Percentiles rank a stretch among this genome's conserved stretches.
These are phyloP conservation scores for Fusarium temperatum DNA, from an alignment of 2,329 filamentous ascomycete genomes.

Conservation along the genomic window DNA sequence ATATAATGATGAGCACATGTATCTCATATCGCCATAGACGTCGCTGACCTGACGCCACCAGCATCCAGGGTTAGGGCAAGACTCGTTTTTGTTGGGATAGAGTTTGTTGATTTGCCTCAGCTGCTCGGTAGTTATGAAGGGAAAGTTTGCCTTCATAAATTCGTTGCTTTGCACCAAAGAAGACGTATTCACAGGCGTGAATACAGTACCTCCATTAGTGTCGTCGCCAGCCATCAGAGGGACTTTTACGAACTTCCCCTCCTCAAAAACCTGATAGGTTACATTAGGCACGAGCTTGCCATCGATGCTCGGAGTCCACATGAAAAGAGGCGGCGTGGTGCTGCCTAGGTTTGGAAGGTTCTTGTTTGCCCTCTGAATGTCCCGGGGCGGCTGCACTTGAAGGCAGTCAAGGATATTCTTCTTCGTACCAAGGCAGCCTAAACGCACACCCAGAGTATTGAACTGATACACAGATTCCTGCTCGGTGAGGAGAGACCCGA, in stretches of 20 bases:
- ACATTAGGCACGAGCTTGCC: slow-evolving; percentile 59
- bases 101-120: slow-evolving; percentile 46
- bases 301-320: slow-evolving; percentile 65
- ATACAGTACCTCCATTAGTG: slow-evolving; percentile 51
- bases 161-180: slow-evolving; percentile 46
- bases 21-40: slow-evolving; percentile 49
- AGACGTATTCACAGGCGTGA: slow-evolving; percentile 44
- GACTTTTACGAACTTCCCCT: slow-evolving; percentile 62
- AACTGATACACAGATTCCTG: slow-evolving; percentile 62
- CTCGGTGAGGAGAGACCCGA: slow-evolving; percentile 57
- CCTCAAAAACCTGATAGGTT: slow-evolving; percentile 58
- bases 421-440: slow-evolving; percentile 50
- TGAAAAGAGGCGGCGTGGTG: slow-evolving; percentile 54
- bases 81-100: slow-evolving; percentile 49
- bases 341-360: slow-evolving; percentile 48
- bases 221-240: slow-evolving; percentile 60
- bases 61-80: slow-evolving; percentile 46
- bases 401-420: slow-evolving; percentile 56
- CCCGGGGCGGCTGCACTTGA: slow-evolving; percentile 50
- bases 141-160: slow-evolving; percentile 48
- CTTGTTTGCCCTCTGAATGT: slow-evolving; percentile 55
- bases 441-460: slow-evolving; percentile 55
- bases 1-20: slow-evolving; percentile 48
- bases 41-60: slow-evolving; percentile 51
- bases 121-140: slow-evolving; percentile 45